Evolutionary conservation across 306 rosid genomes (phyloP).

Genomic region (Lagenaria siceraria): DNA sequence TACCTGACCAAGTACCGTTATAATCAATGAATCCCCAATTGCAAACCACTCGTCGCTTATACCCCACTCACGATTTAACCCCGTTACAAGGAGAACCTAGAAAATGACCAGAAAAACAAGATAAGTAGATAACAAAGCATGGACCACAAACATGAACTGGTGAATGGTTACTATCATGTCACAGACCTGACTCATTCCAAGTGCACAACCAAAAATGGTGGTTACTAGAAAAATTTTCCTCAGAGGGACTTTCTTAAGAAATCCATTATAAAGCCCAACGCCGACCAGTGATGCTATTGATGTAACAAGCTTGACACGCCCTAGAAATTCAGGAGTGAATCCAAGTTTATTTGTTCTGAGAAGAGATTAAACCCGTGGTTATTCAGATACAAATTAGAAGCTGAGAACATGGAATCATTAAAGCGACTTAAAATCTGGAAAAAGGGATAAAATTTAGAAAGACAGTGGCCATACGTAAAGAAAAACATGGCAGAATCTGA

Average conservation of each 20-base stretch:
- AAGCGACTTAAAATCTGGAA: background rate
- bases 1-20: conserved; percentile 95
- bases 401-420: background rate
- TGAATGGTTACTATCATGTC: conserved; percentile 1
- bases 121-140: background rate
- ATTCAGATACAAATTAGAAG: background rate
- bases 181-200: conserved; percentile 94
- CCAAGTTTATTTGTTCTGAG: conserved; percentile 91
- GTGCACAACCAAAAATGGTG: conserved; percentile 63
- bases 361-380: conserved; percentile 1
- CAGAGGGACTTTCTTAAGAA: conserved; percentile 68
- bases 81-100: conserved; percentile 83
- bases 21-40: conserved; percentile 80
- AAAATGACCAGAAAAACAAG: background rate
- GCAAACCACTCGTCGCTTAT: conserved; percentile 98
- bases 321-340: conserved; percentile 85
- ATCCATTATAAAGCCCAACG: conserved; percentile 91
- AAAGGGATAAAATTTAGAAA: conserved; percentile 13
- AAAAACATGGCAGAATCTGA: conserved; percentile 97
- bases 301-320: conserved; percentile 94
- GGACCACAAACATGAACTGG: background rate
- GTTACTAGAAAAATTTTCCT: conserved; percentile 72
- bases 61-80: conserved; percentile 69
- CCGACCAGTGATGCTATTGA: conserved; percentile 87
- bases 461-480: conserved; percentile 59